Percentiles rank a stretch among this genome's conserved stretches.
These are phyloP conservation scores for Coniochaeta sp. DNA, from an alignment of 2,329 filamentous ascomycete genomes.

Conservation along the genomic window DNA sequence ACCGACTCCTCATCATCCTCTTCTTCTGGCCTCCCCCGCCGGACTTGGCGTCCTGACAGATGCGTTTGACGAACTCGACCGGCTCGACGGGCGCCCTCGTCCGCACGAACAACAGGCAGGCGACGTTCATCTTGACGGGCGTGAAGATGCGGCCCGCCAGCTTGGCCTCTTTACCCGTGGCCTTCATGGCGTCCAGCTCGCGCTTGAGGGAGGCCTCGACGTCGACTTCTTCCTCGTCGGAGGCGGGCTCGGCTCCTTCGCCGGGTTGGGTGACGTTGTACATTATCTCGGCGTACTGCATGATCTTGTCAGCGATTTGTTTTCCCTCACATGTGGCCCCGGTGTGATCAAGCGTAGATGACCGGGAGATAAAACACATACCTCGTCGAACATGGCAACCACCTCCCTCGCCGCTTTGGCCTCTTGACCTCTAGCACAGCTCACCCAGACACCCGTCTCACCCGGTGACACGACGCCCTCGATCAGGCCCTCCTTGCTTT, in stretches of 20 bases:
- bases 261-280: conserved; percentile 41
- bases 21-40: no score
- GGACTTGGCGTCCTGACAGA: conserved; percentile 46
- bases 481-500: conserved; percentile 32
- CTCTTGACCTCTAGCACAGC: conserved; percentile 67
- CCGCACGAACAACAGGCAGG: conserved; percentile 58
- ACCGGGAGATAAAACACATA: conserved; percentile 25
- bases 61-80: conserved; percentile 42
- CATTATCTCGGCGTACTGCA: conserved; percentile 58
- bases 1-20: conserved; percentile 39
- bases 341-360: no score
- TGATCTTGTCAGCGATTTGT: no score
- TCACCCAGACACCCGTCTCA: conserved; percentile 71
- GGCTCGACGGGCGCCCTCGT: conserved; percentile 49
- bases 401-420: conserved; percentile 63
- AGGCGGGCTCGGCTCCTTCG: conserved; percentile 17
- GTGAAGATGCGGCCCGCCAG: conserved; percentile 42
- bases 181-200: conserved; percentile 60
- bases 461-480: conserved; percentile 53
- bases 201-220: conserved; percentile 68
- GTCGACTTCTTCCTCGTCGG: conserved; percentile 39
- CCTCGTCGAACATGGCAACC: conserved; percentile 58
- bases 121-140: conserved; percentile 47
- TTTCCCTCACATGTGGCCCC: not conserved
- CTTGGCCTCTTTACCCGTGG: conserved; percentile 27